These are phyloP conservation scores for Neofusicoccum kwambonambiense DNA, from an alignment of 2,329 filamentous ascomycete genomes.

Conservation along the genomic window DNA sequence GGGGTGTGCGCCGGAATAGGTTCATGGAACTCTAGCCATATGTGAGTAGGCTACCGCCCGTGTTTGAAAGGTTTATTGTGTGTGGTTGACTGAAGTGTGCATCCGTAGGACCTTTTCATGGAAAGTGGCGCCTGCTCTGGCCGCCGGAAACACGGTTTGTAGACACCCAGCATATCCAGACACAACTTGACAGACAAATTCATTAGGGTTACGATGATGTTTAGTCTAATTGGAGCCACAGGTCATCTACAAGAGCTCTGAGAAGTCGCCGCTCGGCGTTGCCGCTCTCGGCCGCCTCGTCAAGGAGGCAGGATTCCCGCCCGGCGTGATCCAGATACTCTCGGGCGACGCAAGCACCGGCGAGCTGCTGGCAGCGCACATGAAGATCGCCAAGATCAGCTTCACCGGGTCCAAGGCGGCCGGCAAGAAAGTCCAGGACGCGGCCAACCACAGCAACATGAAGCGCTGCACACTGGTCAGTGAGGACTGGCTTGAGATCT, in stretches of 20 bases:
- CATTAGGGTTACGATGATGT: too few relatives aligned
- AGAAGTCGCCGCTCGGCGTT: constrained; percentile 29
- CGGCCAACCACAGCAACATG: constrained; percentile 37
- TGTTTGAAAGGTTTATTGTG: too few relatives aligned
- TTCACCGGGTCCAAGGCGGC: constrained; percentile 40
- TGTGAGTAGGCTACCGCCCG: too few relatives aligned
- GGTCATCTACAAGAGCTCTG: constrained; percentile 29
- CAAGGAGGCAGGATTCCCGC: constrained; percentile 39
- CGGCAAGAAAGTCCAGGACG: constrained; percentile 38
- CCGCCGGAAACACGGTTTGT: too few relatives aligned
- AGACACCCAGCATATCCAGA: too few relatives aligned
- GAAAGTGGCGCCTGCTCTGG: too few relatives aligned
- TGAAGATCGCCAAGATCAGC: constrained; percentile 42
- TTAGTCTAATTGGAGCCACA: background rate
- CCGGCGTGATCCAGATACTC: constrained; percentile 41
- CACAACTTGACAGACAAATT: too few relatives aligned
- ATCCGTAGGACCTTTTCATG: too few relatives aligned
- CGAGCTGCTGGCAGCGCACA: constrained; percentile 34
- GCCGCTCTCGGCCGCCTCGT: constrained; percentile 29
- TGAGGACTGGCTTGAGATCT: too few relatives aligned
- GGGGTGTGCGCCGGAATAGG: too few relatives aligned
- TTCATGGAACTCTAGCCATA: too few relatives aligned
- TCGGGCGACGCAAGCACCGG: constrained; percentile 28
- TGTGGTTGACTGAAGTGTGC: too few relatives aligned
- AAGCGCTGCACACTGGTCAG: constrained; percentile 44